These are phyloP conservation scores for Suhomyces atakaporum DNA, from an alignment of 1,139 yeast genomes.

Conservation along the genomic window DNA sequence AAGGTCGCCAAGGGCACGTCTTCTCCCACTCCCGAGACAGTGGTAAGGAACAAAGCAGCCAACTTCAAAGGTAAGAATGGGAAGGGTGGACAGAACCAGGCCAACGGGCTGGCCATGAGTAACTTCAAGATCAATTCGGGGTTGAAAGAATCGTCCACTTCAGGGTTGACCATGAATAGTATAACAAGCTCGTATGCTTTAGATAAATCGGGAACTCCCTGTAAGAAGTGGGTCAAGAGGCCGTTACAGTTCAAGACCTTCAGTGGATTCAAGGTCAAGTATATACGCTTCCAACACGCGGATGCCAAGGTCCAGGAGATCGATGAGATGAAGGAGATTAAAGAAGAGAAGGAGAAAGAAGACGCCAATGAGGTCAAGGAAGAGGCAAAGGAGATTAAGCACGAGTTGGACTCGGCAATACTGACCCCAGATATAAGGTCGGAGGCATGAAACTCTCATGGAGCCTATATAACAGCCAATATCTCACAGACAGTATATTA, in stretches of 20 bases:
- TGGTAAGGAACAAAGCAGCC: conserved; percentile 8
- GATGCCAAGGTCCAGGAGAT: conserved; percentile 5
- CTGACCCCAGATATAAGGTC: conserved; percentile 12
- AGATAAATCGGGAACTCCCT: conserved; percentile 53
- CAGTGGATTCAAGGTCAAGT: conserved; percentile 53
- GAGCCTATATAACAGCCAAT: no score
- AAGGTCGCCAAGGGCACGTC: conserved; percentile 12
- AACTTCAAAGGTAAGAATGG: conserved; percentile 11
- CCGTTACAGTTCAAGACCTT: conserved; percentile 54
- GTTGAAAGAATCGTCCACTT: conserved; percentile 43
- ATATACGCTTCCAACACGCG: conserved; percentile 39
- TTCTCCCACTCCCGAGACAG: conserved; percentile 26
- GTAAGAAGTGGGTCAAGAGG: conserved; percentile 53
- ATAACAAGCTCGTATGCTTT: conserved; percentile 34
- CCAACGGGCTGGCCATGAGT: conserved; percentile 14
- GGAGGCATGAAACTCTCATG: conserved; percentile 7
- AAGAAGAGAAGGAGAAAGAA: no score
- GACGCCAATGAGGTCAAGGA: no score
- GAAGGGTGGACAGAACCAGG: conserved; percentile 2
- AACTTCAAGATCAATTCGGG: conserved; percentile 43
- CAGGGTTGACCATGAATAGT: conserved; percentile 45
- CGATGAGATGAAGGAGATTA: no score
- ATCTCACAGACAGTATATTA: no score
- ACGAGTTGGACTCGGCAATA: conserved; percentile 1
- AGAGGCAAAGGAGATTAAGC: conserved; percentile 1